Evolutionary conservation across 257 asterid genomes (phyloP).

Genomic region (Penstemon barbatus): DNA sequence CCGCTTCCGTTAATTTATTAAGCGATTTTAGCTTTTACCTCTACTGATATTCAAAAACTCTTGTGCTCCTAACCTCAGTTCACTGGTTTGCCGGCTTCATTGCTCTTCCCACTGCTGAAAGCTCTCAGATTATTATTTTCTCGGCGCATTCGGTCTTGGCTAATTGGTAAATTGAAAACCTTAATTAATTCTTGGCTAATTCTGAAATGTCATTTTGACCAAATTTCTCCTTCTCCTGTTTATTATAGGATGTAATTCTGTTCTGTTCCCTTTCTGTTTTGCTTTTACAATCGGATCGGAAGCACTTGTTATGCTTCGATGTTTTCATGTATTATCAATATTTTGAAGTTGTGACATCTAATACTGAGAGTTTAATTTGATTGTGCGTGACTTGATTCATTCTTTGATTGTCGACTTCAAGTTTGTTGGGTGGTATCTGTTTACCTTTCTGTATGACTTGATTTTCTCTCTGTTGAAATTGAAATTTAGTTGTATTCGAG

Average conservation of each 20-base stretch:
- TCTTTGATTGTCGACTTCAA: not conserved
- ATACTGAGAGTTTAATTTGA: too few species aligned
- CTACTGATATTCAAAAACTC: too few species aligned
- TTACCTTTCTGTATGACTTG: conserved; percentile 13
- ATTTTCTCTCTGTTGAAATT: conserved; percentile 17
- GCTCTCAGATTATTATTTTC: conserved; percentile 27
- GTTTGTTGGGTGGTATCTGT: conserved; percentile 4
- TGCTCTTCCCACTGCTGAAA: not conserved
- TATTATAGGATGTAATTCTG: not conserved
- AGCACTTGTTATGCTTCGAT: conserved; percentile 1
- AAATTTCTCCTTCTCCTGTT: too few species aligned
- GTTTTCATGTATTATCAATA: not conserved
- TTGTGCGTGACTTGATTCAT: not conserved
- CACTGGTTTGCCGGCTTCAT: too few species aligned
- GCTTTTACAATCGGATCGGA: not conserved
- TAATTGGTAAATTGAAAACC: conserved; percentile 33
- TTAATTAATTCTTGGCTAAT: conserved; percentile 24
- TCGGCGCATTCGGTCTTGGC: conserved; percentile 21
- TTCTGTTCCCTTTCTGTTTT: not conserved
- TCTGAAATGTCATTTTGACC: too few species aligned
- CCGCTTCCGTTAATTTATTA: too few species aligned
- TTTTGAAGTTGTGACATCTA: conserved; percentile 4
- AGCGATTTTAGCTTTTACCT: too few species aligned
- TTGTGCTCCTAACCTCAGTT: too few species aligned
- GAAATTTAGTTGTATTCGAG: conserved; percentile 15